Percentiles rank a stretch among this genome's conserved stretches.
These are phyloP conservation scores for Lomentospora prolificans DNA, from an alignment of 2,329 filamentous ascomycete genomes.

Conservation along the genomic window DNA sequence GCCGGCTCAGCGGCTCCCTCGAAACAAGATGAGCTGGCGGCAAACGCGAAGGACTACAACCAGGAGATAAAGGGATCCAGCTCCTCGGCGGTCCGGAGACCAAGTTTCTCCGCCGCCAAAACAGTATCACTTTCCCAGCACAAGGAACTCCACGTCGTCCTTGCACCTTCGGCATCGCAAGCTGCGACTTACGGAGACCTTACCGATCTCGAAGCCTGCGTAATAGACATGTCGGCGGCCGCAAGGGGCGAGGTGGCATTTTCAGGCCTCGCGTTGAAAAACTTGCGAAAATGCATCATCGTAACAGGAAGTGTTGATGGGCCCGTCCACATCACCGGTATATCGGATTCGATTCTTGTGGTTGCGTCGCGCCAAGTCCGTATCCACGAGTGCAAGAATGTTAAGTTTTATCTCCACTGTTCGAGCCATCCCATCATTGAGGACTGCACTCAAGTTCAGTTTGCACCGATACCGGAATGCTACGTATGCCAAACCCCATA, in stretches of 20 bases:
- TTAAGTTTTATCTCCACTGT: slow-evolving; percentile 76
- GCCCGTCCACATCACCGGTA: slow-evolving; percentile 70
- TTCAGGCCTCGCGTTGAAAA: slow-evolving; percentile 56
- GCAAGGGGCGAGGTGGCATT: slow-evolving; percentile 51
- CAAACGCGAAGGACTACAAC: slow-evolving; percentile 39
- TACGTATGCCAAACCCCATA: slow-evolving; percentile 48
- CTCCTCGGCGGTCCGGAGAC: slow-evolving; percentile 39
- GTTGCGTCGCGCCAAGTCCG: slow-evolving; percentile 79
- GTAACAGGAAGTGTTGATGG: slow-evolving; percentile 71
- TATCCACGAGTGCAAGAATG: slow-evolving; percentile 76
- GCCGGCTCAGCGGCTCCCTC: slow-evolving; percentile 10
- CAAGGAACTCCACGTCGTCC: slow-evolving; percentile 60
- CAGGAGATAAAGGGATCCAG: slow-evolving; percentile 36
- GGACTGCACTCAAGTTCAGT: slow-evolving; percentile 68
- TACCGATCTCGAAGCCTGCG: slow-evolving; percentile 57
- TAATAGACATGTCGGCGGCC: slow-evolving; percentile 71
- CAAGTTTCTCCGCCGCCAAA: slow-evolving; percentile 52
- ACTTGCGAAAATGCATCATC: slow-evolving; percentile 61
- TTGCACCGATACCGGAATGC: slow-evolving; percentile 60
- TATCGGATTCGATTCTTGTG: slow-evolving; percentile 65
- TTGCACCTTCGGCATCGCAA: slow-evolving; percentile 61
- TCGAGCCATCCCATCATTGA: slow-evolving; percentile 87
- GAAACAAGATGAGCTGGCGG: not conserved
- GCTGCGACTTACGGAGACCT: slow-evolving; percentile 66
- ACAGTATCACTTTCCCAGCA: slow-evolving; percentile 60